These are phyloP conservation scores for Blumeria graminis DNA, from an alignment of 2,329 filamentous ascomycete genomes.

Conservation along the genomic window DNA sequence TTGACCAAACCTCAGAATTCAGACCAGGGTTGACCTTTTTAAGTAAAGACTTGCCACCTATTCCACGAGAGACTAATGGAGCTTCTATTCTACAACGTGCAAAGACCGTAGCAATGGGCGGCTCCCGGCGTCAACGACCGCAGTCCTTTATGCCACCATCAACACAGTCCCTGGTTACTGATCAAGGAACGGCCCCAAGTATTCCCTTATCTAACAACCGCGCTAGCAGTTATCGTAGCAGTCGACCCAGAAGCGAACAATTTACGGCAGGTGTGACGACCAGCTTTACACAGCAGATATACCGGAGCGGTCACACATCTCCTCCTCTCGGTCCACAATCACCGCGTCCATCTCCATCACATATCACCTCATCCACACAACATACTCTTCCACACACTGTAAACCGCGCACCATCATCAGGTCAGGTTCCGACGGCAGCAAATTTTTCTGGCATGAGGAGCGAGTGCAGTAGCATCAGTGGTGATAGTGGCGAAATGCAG, in stretches of 20 bases:
- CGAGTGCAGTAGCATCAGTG: constrained; percentile 27
- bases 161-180: constrained; percentile 23
- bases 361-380: constrained; percentile 29
- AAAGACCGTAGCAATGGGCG: constrained; percentile 32
- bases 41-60: constrained; percentile 66
- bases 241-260: constrained; percentile 38
- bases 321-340: constrained; percentile 27
- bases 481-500: constrained; percentile 36
- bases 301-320: constrained; percentile 42
- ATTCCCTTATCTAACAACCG: constrained; percentile 42
- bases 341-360: constrained; percentile 35
- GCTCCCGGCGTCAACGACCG: constrained; percentile 23
- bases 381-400: constrained; percentile 28
- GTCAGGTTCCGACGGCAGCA: constrained; percentile 23
- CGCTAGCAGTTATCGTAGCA: constrained; percentile 27
- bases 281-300: constrained; percentile 71
- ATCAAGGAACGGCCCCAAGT: constrained; percentile 51
- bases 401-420: constrained; percentile 26
- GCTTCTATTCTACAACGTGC: constrained; percentile 33
- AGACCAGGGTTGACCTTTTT: constrained; percentile 19
- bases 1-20: constrained; percentile 51
- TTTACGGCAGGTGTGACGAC: constrained; percentile 29
- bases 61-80: constrained; percentile 22
- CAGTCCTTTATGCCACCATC: constrained; percentile 28
- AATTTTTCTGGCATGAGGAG: constrained; percentile 43